Conservation (phyloP, 768 basidiomycete genomes). For the Leccinum aurantiacum region DNA sequence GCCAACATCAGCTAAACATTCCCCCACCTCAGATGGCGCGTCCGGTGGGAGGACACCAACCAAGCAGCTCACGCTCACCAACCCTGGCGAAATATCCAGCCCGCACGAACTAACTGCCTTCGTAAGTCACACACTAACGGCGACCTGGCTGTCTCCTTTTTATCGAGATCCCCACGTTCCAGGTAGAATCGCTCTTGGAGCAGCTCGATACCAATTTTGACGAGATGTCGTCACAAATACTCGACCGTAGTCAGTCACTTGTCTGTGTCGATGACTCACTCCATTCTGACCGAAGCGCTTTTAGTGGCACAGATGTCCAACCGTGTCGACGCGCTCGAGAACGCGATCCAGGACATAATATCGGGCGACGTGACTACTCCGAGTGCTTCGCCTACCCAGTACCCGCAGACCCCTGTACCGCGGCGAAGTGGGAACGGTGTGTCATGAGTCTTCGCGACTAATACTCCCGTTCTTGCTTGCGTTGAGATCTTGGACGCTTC, state of each 20-base stretch:
- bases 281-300: slow-evolving; percentile 10
- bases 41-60: slow-evolving; percentile 43
- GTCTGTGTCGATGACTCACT: not conserved
- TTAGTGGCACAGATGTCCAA: slow-evolving; percentile 92
- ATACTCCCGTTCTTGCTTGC: slow-evolving; percentile 17
- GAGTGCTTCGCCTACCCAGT: slow-evolving; percentile 59
- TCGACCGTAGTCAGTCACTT: slow-evolving; percentile 68
- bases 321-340: slow-evolving; percentile 86
- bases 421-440: slow-evolving; percentile 44
- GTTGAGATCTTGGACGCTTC: slow-evolving; percentile 18
- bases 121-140: slow-evolving; percentile 49
- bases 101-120: slow-evolving; percentile 95
- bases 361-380: slow-evolving; percentile 58
- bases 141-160: slow-evolving; percentile 1
- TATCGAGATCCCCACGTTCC: slow-evolving; percentile 2
- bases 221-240: slow-evolving; percentile 88
- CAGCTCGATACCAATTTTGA: slow-evolving; percentile 91
- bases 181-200: slow-evolving; percentile 88
- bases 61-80: slow-evolving; percentile 39
- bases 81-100: slow-evolving; percentile 73
- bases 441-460: slow-evolving; percentile 16
- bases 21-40: slow-evolving; percentile 21
- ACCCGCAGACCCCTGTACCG: slow-evolving; percentile 32
- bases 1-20: slow-evolving; percentile 50
- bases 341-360: slow-evolving; percentile 90